These are phyloP conservation scores for Cyclostephanos invisitatus DNA, from an alignment of 108 stramenopile genomes.

Conservation along the genomic window DNA sequence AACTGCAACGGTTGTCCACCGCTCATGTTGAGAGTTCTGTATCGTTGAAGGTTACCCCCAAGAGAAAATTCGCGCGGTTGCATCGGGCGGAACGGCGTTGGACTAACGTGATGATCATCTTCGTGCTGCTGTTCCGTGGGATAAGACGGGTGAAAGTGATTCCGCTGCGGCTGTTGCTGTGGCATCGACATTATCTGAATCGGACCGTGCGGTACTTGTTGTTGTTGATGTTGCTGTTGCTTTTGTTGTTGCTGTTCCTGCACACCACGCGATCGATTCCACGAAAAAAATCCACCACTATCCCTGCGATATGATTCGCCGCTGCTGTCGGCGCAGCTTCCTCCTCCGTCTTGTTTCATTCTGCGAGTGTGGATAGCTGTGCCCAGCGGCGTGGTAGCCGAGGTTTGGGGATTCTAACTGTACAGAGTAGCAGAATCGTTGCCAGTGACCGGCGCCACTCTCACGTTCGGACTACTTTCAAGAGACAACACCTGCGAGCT, in stretches of 20 bases:
- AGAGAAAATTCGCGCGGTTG: constrained; percentile 43
- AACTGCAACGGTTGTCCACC: neutral
- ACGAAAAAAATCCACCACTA: neutral
- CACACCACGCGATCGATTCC: neutral
- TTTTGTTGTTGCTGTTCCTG: neutral
- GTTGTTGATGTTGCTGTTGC: neutral
- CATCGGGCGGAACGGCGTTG: constrained; percentile 44
- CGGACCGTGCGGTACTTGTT: neutral
- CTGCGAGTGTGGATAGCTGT: neutral
- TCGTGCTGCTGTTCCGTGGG: neutral
- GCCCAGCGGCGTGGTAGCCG: too few species aligned
- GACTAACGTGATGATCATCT: constrained; percentile 5
- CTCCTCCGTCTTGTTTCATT: neutral
- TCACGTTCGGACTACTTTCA: neutral
- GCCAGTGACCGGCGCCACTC: neutral
- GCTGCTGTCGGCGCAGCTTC: neutral
- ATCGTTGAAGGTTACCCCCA: constrained; percentile 7
- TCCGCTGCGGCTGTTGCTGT: neutral
- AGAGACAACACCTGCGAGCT: too few species aligned
- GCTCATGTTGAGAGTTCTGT: neutral
- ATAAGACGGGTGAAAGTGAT: neutral
- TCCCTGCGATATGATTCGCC: neutral
- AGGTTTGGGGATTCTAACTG: too few species aligned
- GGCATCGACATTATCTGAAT: neutral
- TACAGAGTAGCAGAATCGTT: too few species aligned